Evolutionary conservation across 257 asterid species (phyloP), one percentile per base, ranked within the genome.

Genomic region (Solanum virginianum): DNA sequence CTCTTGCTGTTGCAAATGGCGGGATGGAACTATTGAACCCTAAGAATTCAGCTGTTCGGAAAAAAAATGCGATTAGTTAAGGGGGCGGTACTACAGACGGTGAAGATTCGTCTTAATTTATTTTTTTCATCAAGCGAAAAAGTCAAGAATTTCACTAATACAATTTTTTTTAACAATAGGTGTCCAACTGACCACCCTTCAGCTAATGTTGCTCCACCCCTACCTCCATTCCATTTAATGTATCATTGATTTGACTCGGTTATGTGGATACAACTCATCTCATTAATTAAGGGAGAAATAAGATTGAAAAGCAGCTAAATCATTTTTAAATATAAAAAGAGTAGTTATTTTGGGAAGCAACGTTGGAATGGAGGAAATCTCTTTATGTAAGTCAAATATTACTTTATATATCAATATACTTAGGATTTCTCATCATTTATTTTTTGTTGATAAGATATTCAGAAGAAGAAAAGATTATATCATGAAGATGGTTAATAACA

Each of bases 21-120:
- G 93, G 93, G 41, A 92, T 87, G 45, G 9, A 87, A 20, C 20
- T 26, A 26, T 87, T 79, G 62, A 92, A 92, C 11, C 89, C 93
- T 11, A 90, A 62, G 43, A 70, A 49, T 16, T 87, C 22, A 86
- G 85, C 93, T 91, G 89, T 88, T 88, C 26, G 2, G 26, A 20
- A 39, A 26, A 17, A 39, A 69, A 66, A 69, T 0, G 24, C 1
- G 8, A 24, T 36, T 69, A 69, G 51, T 69, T n/a, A 6, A 0
- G 9, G 9, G 49, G 4, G 15, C 0, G 16, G 1, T 36, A 20
- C 0, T 39, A 36, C 12, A 16, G 1, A 0, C 26, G 2, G 51
- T 16, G 14, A 36, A 69, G 15, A 69, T 17, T 69, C 4, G 1
- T 32, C 7, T 14, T 20, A 17, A 36, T 32, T 32, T 15, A 1